A percentile compares a stretch with the other conserved stretches of the same genome.
Conservation (phyloP, 2,329 filamentous ascomycete species). For the Diaporthe aspalathi region DNA sequence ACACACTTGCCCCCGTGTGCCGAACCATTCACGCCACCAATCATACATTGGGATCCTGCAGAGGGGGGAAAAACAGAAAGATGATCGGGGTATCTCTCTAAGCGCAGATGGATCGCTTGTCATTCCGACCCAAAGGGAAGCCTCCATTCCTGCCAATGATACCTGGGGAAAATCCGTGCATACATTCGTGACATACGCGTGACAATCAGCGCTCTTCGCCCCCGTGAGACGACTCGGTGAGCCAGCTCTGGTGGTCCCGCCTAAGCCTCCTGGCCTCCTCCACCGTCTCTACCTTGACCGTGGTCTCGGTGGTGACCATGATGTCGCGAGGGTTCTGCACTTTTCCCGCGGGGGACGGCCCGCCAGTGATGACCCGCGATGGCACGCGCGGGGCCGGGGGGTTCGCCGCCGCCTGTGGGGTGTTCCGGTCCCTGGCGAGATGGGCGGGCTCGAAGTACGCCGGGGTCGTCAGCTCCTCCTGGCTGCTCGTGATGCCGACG, state of each 20-base stretch:
- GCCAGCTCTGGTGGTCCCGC: conserved; percentile 14
- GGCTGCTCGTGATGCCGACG: conserved; percentile 19
- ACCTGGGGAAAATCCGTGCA: neutral
- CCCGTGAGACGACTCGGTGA: conserved; percentile 9
- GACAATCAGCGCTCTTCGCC: conserved; percentile 1
- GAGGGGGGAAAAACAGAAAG: neutral
- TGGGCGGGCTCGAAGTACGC: conserved; percentile 26
- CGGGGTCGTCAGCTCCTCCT: neutral
- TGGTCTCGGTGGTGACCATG: conserved; percentile 33
- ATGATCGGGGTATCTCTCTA: conserved; percentile 25
- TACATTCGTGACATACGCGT: neutral
- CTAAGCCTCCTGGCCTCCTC: neutral
- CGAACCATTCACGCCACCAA: no score
- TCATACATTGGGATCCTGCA: neutral
- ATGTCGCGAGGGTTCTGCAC: conserved; percentile 23
- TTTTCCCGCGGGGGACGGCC: neutral
- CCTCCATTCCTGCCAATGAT: neutral
- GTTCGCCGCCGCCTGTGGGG: neutral
- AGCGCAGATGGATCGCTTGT: conserved; percentile 4
- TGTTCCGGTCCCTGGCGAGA: neutral
- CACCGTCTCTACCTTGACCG: conserved; percentile 18
- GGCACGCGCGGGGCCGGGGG: neutral
- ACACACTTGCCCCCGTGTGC: neutral
- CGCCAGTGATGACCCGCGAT: neutral
- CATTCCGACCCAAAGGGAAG: neutral